Evolutionary conservation across 148 eudicot species (phyloP).

Genomic region (Amaranthus palmeri): DNA sequence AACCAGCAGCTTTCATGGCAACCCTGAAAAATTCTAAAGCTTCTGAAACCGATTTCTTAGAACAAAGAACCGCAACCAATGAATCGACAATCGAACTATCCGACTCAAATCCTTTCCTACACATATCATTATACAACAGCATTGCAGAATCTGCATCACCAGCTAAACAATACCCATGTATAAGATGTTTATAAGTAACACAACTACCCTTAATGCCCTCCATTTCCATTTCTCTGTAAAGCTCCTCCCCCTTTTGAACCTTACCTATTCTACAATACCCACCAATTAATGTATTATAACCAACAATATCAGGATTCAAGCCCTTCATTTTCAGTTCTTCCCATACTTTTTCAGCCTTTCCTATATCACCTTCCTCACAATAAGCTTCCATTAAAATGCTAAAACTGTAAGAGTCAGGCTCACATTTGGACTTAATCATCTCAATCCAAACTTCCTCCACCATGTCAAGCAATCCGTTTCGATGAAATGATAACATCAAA

Average conservation of each 20-base stretch:
- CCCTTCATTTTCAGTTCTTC: constrained; percentile 46
- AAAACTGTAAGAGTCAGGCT: constrained; percentile 43
- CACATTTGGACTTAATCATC: constrained; percentile 38
- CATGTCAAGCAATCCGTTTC: constrained; percentile 42
- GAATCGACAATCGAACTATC: constrained; percentile 45
- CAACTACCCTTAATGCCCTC: constrained; percentile 43
- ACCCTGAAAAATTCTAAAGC: constrained; percentile 45
- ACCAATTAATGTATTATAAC: constrained; percentile 66
- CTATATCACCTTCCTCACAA: constrained; percentile 55
- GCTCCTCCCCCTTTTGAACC: constrained; percentile 53
- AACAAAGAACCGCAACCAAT: constrained; percentile 43
- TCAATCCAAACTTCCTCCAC: constrained; percentile 64
- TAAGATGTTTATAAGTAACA: constrained; percentile 66
- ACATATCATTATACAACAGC: constrained; percentile 55
- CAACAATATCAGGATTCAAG: constrained; percentile 42
- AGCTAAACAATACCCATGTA: constrained; percentile 57
- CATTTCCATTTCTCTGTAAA: constrained; percentile 55
- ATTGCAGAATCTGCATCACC: constrained; percentile 58
- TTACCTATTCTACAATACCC: constrained; percentile 63
- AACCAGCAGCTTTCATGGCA: constrained; percentile 34
- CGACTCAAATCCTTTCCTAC: constrained; percentile 45
- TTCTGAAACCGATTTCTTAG: constrained; percentile 31
- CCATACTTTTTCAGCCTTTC: constrained; percentile 53
- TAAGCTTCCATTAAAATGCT: constrained; percentile 56
- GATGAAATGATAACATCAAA: constrained; percentile 53